Base-by-base conservation (phyloP, 192 early-diverging fungal genomes). In the Lobosporangium transversale region DNA sequence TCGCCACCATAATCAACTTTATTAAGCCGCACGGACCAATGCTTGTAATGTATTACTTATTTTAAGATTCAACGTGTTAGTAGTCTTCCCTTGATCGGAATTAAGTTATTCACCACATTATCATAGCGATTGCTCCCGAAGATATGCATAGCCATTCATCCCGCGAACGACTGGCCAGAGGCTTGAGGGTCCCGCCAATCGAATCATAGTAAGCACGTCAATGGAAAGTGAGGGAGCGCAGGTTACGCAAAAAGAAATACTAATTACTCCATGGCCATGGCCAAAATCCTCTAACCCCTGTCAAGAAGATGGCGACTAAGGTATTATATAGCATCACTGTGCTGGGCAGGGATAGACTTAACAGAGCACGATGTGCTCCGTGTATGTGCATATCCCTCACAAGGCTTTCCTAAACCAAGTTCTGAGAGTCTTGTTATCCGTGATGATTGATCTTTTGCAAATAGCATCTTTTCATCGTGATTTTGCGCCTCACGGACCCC, bases 341-440 rank as follows among this genome's bases (percentile, higher is more conserved):
- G 21, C 53, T 54, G n/a, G 53, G 31, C 53, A 32, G 18, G 53
- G 53, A 54, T 54, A 18, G 53, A 32, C 53, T 54, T 54, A 4
- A 54, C 53, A 54, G 2, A 54, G 15, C 53, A 27, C 53, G 53
- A 54, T 54, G 31, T 32, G 18, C 53, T 54, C 36, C 53, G 53
- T 27, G 53, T 32, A 54, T 54, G 53, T 54, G 53, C 53, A 54
- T 54, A 54, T 54, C n/a, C 53, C 53, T 54, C 50, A 52, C 50
- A 52, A 29, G 26, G 17, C 50, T 27, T 27, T 4, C 50, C 26
- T 30, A 42, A 42, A 42, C 9, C 40, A n/a, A n/a, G n/a, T n/a
- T n/a, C n/a, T n/a, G n/a, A n/a, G n/a, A n/a, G n/a, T n/a, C n/a
- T n/a, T n/a, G n/a, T n/a, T n/a, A n/a, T n/a, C n/a, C n/a, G n/a